Percentiles rank a stretch among this genome's conserved stretches.
Conservation (phyloP, 1,284 basidiomycete species). For the Leucoagaricus sp. region DNA sequence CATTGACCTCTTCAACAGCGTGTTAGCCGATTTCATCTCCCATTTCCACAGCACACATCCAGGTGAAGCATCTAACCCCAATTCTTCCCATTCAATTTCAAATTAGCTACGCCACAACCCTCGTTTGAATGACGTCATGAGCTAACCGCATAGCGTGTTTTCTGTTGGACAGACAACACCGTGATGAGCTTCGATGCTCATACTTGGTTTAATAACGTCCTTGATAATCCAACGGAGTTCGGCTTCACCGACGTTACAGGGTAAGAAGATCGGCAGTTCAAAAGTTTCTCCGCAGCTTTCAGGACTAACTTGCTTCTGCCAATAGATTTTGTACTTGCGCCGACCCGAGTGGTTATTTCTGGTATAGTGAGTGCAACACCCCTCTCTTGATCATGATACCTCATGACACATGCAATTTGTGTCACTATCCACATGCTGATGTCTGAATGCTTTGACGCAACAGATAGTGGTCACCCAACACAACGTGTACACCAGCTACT, state of each 20-base stretch:
- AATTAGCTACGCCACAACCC: no score
- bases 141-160: background rate
- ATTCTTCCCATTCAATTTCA: no score
- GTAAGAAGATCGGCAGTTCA: constrained; percentile 24
- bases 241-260: constrained; percentile 55
- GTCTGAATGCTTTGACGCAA: constrained; percentile 16
- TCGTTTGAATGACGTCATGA: background rate
- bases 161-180: constrained; percentile 32
- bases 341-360: constrained; percentile 49
- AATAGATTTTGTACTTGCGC: constrained; percentile 52
- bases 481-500: constrained; percentile 48
- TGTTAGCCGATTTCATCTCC: constrained; percentile 36
- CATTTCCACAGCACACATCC: constrained; percentile 39
- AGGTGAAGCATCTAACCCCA: constrained; percentile 27
- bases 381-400: no score
- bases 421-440: background rate
- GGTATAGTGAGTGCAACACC: constrained; percentile 59
- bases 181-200: constrained; percentile 53
- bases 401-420: background rate
- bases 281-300: background rate
- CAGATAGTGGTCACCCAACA: constrained; percentile 51
- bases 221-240: constrained; percentile 41
- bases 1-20: constrained; percentile 43
- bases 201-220: constrained; percentile 46
- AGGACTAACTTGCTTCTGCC: background rate